These are phyloP conservation scores for Monosporascus ibericus DNA, from an alignment of 2,329 filamentous ascomycete species.

Conservation along the genomic window DNA sequence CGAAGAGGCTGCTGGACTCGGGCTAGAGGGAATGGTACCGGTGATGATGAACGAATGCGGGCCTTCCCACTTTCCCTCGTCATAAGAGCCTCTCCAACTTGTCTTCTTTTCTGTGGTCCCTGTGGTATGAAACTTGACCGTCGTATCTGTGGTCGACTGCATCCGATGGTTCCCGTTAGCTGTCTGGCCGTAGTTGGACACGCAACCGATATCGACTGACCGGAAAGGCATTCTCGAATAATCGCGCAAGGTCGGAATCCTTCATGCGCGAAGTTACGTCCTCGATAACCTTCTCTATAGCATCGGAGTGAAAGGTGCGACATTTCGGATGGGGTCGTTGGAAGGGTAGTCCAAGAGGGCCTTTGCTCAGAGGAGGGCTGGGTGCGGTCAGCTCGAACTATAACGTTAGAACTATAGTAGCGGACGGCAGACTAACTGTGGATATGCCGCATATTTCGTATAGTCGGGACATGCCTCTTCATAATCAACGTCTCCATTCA, in stretches of 20 bases:
- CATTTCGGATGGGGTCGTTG: slow-evolving; percentile 78
- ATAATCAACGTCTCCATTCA: slow-evolving; percentile 25
- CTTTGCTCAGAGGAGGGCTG: slow-evolving; percentile 73
- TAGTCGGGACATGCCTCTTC: slow-evolving; percentile 58
- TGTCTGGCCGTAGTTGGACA: background rate
- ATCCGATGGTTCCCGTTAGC: slow-evolving; percentile 7
- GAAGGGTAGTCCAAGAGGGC: slow-evolving; percentile 73
- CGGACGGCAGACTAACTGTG: slow-evolving; percentile 43
- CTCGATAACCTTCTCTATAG: slow-evolving; percentile 82
- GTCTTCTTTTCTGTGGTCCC: slow-evolving; percentile 50
- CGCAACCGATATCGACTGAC: slow-evolving; percentile 13
- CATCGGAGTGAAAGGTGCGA: slow-evolving; percentile 80
- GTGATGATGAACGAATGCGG: slow-evolving; percentile 91
- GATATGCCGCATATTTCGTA: slow-evolving; percentile 49
- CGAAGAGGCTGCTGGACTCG: background rate
- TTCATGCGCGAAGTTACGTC: slow-evolving; percentile 75
- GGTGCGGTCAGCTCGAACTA: slow-evolving; percentile 8
- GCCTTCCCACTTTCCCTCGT: slow-evolving; percentile 68
- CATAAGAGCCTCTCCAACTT: slow-evolving; percentile 30
- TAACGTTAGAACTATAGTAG: slow-evolving; percentile 1
- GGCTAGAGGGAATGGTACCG: slow-evolving; percentile 32
- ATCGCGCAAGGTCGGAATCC: slow-evolving; percentile 79
- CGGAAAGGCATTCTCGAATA: slow-evolving; percentile 94
- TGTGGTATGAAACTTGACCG: slow-evolving; percentile 78
- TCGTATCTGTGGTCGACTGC: slow-evolving; percentile 78